Evolutionary conservation across 495 filamentous ascomycete genomes (phyloP), one percentile per base, ranked within the genome.

Genomic region (Hypoxylon lenormandii): DNA sequence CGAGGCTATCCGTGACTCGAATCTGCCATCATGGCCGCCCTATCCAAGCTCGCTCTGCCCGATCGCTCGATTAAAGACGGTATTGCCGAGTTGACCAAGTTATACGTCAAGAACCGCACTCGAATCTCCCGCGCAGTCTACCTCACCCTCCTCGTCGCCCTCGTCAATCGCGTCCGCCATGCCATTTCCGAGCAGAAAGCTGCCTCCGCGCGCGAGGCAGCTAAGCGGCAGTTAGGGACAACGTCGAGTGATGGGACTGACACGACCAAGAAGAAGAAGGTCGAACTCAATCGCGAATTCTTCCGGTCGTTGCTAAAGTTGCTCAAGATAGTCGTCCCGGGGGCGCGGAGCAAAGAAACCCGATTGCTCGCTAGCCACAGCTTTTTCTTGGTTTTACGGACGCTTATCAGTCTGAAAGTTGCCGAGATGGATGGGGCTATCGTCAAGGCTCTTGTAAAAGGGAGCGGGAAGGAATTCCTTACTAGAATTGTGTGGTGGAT

Each of bases 401-500:
- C 95, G 4, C 78, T 98, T 70, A 90, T 98, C 62, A 97, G 93
- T 80, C 75, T 98, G 56, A 97, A 97, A 78, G 94, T 98, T 8
- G 95, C 95, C 3, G 95, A 96, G 78, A 87, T 98, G 83, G 95
- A 98, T 77, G 95, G 95, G 33, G 87, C 87, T 52, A 84, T 98
- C 37, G 95, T 98, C 28, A 96, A 93, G 77, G 92, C 88, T 69
- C 79, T 98, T 60, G 92, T 98, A 22, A 88, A 92, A 72, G 95
- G 95, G 5, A 94, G 89, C 70, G 95, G 95, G 16, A 93, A 86
- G 78, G 92, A 96, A 55, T 98, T 98, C 70, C 81, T 98, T 71
- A 87, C 87, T 47, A 90, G 92, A 8, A 86, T 98, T 66, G 87
- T 96, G 4, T 98, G 94, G 93, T 98, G 95, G 95, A 98, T 98